These are phyloP conservation scores for Zea luxurians DNA, from an alignment of 176 grass and related monocot genomes.

Conservation along the genomic window DNA sequence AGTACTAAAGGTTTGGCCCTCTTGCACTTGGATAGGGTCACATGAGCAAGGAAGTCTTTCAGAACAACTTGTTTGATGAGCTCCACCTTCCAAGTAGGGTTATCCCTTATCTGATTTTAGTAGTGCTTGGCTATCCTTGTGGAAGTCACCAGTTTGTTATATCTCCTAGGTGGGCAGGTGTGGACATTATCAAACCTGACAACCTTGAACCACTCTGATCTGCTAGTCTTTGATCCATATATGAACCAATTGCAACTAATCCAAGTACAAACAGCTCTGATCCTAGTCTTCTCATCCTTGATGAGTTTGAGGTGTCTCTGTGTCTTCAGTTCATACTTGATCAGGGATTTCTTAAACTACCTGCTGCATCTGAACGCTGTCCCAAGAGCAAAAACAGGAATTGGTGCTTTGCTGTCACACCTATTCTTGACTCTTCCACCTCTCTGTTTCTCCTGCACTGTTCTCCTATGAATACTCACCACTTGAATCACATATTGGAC, in stretches of 20 bases:
- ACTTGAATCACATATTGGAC: background rate
- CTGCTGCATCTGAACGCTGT: background rate
- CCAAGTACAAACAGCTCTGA: background rate
- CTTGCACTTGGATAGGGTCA: background rate
- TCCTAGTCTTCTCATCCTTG: background rate
- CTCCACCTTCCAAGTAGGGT: background rate
- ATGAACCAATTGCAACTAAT: background rate
- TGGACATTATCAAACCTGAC: background rate
- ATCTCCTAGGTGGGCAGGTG: background rate
- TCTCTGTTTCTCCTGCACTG: background rate
- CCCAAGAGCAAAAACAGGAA: background rate
- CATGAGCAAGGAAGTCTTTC: background rate
- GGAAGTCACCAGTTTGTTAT: background rate
- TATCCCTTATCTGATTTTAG: background rate
- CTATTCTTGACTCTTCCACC: background rate
- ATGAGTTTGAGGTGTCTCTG: background rate
- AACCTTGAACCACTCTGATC: background rate
- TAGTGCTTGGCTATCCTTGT: background rate
- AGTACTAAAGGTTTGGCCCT: background rate
- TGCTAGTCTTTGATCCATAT: background rate
- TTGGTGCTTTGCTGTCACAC: background rate
- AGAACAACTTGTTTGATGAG: background rate
- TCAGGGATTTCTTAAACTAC: background rate
- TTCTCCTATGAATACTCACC: background rate
- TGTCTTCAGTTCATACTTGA: background rate